These are phyloP conservation scores for Colletotrichum sp. DNA, from an alignment of 2,329 filamentous ascomycete genomes.

Conservation along the genomic window DNA sequence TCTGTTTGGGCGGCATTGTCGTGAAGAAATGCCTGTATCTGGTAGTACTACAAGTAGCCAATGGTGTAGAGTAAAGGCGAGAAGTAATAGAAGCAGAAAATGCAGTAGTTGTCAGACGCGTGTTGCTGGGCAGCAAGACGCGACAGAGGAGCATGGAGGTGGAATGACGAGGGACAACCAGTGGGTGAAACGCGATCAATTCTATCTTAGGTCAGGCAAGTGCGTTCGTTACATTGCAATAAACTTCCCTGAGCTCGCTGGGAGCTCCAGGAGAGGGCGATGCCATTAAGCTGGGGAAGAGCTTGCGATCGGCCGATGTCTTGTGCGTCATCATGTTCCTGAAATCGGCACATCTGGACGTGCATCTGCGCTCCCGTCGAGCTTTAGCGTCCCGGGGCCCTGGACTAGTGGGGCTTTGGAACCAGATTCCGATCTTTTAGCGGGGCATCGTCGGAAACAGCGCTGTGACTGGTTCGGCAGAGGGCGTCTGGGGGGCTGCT, in stretches of 20 bases:
- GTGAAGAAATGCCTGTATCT: background rate
- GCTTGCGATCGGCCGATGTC: constrained; percentile 22
- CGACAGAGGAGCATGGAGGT: background rate
- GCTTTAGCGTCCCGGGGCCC: constrained; percentile 11
- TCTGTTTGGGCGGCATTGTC: constrained; percentile 33
- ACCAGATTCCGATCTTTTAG: background rate
- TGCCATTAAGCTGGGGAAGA: constrained; percentile 2
- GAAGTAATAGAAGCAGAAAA: background rate
- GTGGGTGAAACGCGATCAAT: background rate
- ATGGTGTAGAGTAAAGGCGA: background rate
- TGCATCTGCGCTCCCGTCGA: background rate
- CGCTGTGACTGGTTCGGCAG: background rate
- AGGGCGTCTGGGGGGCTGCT: background rate
- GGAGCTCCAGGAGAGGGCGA: background rate
- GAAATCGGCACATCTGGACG: constrained; percentile 21
- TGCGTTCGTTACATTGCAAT: background rate
- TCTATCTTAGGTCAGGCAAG: background rate
- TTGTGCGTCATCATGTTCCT: constrained; percentile 22
- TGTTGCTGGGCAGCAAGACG: constrained; percentile 1
- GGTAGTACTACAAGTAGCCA: too few species aligned
- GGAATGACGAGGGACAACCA: background rate
- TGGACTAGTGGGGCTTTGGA: background rate
- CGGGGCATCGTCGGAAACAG: background rate
- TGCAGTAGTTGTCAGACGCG: background rate
- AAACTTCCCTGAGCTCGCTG: background rate